A percentile compares a stretch with the other conserved stretches of the same genome.
phyloP scores from a whole-genome alignment of 2,329 filamentous ascomycete species.

The Apiospora aurea region DNA sequence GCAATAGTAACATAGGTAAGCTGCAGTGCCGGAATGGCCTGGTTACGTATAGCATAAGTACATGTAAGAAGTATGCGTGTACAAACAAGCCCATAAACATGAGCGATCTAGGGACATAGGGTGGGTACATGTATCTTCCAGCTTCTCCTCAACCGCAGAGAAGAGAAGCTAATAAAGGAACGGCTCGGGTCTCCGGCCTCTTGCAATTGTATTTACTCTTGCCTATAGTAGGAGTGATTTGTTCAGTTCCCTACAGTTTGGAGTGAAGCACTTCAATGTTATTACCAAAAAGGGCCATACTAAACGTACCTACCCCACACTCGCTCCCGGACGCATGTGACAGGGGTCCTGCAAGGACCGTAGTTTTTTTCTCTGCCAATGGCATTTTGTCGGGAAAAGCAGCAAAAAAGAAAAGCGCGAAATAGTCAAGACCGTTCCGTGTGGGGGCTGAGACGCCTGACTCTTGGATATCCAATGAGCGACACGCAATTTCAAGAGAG shows the following conservation, averaged over 20 bases:
- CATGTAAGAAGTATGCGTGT: not conserved
- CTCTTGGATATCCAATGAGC: conserved; percentile 3
- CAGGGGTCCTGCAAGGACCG: conserved; percentile 13
- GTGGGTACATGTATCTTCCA: not conserved
- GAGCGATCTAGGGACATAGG: not conserved
- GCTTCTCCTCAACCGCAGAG: not conserved
- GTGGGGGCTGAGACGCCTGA: conserved; percentile 6
- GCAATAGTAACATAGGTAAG: not conserved
- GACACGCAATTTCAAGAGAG: not conserved
- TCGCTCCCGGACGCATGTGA: conserved; percentile 4
- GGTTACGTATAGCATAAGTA: not conserved
- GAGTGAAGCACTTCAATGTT: conserved; percentile 5
- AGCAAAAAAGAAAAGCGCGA: not conserved
- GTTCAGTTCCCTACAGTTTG: not conserved
- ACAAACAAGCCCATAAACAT: not conserved
- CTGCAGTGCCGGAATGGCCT: not conserved
- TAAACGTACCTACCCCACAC: conserved; percentile 18
- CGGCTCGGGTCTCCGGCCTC: not conserved
- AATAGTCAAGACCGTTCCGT: not conserved
- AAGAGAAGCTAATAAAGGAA: not conserved
- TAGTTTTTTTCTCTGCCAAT: not conserved
- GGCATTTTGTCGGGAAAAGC: not conserved
- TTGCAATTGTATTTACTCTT: conserved; percentile 3
- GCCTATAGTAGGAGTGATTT: not conserved
- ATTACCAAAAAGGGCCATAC: conserved; percentile 9